Percentiles rank a stretch among this genome's conserved stretches.
phyloP scores from a whole-genome alignment of 805 yeast species.

The Kuraishia piskuri region DNA sequence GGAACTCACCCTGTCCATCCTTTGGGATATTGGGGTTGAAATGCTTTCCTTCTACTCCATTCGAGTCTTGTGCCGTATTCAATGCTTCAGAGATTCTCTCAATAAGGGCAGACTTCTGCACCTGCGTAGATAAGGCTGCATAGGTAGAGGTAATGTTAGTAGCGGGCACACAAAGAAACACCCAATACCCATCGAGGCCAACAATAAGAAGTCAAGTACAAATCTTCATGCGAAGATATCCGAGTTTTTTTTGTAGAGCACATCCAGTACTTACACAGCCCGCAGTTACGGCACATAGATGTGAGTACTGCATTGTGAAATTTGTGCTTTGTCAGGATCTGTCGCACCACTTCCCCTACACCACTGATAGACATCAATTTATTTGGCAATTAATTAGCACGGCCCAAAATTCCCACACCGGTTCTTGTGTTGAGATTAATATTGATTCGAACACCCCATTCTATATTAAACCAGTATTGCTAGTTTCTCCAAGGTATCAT shows the following conservation, averaged over 20 bases:
- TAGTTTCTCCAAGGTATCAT: too few species aligned
- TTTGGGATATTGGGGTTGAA: neutral
- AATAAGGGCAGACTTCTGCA: neutral
- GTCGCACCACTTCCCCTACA: neutral
- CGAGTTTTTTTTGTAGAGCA: too few species aligned
- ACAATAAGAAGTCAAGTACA: too few species aligned
- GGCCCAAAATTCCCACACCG: too few species aligned
- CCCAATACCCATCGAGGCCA: too few species aligned
- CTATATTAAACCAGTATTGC: too few species aligned
- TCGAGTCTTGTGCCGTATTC: neutral
- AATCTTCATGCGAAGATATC: too few species aligned
- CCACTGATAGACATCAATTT: neutral
- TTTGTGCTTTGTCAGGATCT: neutral
- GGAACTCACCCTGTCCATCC: neutral
- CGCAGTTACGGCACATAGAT: constrained; percentile 2
- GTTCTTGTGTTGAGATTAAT: too few species aligned
- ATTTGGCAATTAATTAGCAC: neutral
- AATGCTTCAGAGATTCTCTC: neutral
- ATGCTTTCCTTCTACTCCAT: too few species aligned
- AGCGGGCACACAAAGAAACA: neutral
- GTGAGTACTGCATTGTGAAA: neutral
- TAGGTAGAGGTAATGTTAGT: neutral
- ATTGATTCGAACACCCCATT: too few species aligned
- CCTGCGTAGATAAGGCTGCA: neutral
- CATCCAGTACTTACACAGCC: constrained; percentile 1